Conservation (phyloP, 306 rosid species). For the Vigna reflexopilosa region DNA sequence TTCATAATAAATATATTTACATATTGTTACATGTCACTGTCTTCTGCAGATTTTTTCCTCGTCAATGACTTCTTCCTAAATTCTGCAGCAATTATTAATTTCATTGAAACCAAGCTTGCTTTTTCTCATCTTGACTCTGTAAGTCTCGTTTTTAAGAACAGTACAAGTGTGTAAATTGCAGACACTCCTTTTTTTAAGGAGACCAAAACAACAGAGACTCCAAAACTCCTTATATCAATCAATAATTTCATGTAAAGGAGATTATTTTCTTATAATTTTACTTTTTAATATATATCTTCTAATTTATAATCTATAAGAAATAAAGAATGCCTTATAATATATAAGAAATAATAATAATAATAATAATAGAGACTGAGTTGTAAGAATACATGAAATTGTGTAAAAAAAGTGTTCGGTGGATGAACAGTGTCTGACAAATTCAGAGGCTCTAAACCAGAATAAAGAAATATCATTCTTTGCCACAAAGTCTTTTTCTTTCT, state of each 20-base stretch:
- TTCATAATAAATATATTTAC: neutral
- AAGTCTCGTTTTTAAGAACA: neutral
- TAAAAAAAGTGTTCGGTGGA: neutral
- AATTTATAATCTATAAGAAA: too few relatives aligned
- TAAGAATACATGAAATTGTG: neutral
- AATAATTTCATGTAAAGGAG: too few relatives aligned
- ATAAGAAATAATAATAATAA: too few relatives aligned
- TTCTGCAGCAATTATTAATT: neutral
- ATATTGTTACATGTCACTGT: neutral
- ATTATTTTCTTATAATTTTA: too few relatives aligned
- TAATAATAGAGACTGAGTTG: too few relatives aligned
- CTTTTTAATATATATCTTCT: too few relatives aligned
- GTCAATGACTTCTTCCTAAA: neutral
- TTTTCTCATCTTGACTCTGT: neutral
- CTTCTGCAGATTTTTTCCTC: neutral
- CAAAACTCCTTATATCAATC: too few relatives aligned
- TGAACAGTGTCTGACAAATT: constrained; percentile 12
- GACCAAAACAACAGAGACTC: neutral
- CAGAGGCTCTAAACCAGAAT: constrained; percentile 3
- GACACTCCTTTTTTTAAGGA: neutral
- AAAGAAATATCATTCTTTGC: neutral
- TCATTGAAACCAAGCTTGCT: neutral
- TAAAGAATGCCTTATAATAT: too few relatives aligned
- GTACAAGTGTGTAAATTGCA: neutral
- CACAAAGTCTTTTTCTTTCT: constrained; percentile 23